Evolutionary conservation across 306 rosid species (phyloP), one percentile per base, ranked within the genome.

Genomic region (Pterocarpus macrocarpus): DNA sequence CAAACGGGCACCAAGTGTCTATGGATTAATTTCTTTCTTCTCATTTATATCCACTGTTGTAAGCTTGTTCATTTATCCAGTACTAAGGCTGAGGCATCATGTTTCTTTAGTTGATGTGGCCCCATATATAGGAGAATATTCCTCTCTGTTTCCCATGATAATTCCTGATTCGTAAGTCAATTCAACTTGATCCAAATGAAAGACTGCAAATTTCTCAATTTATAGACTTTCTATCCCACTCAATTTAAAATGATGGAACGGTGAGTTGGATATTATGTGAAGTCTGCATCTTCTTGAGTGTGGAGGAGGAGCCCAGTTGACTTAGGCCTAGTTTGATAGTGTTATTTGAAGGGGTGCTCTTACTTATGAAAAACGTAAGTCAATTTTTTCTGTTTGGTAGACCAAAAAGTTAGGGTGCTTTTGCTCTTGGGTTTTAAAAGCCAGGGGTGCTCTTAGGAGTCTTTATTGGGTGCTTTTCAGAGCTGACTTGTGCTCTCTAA

Each of bases 1-100:
- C 28, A 22, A 22, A 22, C 28, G 1, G 28, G 28, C 28, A 22
- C 28, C 1, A 22, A 22, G 0, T n/a, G 38, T 32, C 6, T 9
- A 55, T 55, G 58, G 77, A 38, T 59, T 69, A 7, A 47, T 82
- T 36, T 67, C 9, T 67, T 75, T 75, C 43, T 81, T 64, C 17
- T 81, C 15, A 43, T 50, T 65, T 81, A 16, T 69, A 64, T 67
- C 12, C 35, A 2, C 28, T 50, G 64, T 14, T 62, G n/a, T 64
- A 44, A 45, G 68, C 62, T 58, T 47, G 66, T 53, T 53, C 35
- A 22, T 35, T 67, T 67, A 34, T 59, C 8, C 64, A 45, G 68
- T 36, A n/a, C 53, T 43, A n/a, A 59, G 49, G 85, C 64, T 35
- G 33, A 53, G 55, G 69, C 55, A 66, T 43, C 76, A 56, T 35